A percentile compares a stretch with the other conserved stretches of the same genome.
Evolutionary conservation across 139 green algal genomes (phyloP).

Genomic region (Spirogloea muscicola): DNA sequence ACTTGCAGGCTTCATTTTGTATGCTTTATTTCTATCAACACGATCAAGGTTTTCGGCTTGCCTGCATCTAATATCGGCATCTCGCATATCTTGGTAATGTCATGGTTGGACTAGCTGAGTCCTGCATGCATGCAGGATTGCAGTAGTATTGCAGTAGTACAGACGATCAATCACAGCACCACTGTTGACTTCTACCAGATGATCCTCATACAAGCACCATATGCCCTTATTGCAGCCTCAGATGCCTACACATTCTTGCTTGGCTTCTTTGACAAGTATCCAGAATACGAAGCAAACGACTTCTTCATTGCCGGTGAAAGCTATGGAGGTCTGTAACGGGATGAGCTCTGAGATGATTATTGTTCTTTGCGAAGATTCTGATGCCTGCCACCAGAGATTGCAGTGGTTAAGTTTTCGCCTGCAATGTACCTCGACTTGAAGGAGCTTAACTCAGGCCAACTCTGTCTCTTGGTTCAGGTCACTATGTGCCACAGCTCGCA

Average conservation of each 20-base stretch:
- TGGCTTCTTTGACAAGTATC: conserved; percentile 34
- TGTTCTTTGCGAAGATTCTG: not conserved
- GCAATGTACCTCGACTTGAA: not conserved
- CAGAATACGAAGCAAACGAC: conserved; percentile 31
- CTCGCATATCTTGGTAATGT: too few relatives aligned
- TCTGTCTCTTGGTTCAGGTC: conserved; percentile 39
- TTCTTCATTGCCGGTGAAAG: conserved; percentile 48
- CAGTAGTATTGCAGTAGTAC: not conserved
- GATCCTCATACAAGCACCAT: not conserved
- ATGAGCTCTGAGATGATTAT: too few relatives aligned
- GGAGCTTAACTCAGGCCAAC: not conserved
- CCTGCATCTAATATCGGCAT: too few relatives aligned
- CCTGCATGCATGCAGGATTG: too few relatives aligned
- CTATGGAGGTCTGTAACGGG: conserved; percentile 39
- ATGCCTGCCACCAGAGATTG: not conserved
- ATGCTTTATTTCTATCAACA: too few relatives aligned
- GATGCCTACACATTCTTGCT: conserved; percentile 27
- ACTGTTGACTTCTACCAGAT: too few relatives aligned
- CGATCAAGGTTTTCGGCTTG: too few relatives aligned
- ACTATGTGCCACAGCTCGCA: conserved; percentile 69
- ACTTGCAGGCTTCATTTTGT: too few relatives aligned
- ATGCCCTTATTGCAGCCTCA: not conserved
- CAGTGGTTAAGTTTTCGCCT: not conserved
- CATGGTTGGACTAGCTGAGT: too few relatives aligned
- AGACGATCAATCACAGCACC: too few relatives aligned